Evolutionary conservation across 257 asterid genomes (phyloP).

Genomic region (Cinchona pubescens): DNA sequence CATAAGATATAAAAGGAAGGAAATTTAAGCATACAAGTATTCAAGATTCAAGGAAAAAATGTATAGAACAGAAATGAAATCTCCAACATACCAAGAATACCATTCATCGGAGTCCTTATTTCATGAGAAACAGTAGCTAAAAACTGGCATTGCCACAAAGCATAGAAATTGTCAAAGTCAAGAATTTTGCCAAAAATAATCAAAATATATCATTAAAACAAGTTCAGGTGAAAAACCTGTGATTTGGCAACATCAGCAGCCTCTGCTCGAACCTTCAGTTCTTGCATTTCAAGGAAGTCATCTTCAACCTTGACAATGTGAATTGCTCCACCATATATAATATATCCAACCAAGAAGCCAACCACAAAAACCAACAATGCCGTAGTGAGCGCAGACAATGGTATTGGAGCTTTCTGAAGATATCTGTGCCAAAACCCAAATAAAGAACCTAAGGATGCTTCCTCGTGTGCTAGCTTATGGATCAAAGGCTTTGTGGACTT

Average conservation of each 20-base stretch:
- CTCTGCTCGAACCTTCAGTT: conserved; percentile 75
- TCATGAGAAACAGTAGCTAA: conserved; percentile 96
- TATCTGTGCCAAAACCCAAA: conserved; percentile 44
- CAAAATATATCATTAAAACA: conserved; percentile 8
- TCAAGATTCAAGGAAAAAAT: not conserved
- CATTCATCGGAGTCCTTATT: conserved; percentile 97
- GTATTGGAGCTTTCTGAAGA: conserved; percentile 68
- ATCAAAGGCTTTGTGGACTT: conserved; percentile 19
- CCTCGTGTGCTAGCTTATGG: not conserved
- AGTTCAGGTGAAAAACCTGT: conserved; percentile 45
- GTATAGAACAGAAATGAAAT: not conserved
- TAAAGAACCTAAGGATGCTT: conserved; percentile 4
- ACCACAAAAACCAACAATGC: conserved; percentile 55
- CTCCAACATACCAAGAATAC: conserved; percentile 63
- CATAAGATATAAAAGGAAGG: not conserved
- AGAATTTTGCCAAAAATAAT: conserved; percentile 17
- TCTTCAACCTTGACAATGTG: conserved; percentile 81
- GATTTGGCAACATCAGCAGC: conserved; percentile 97
- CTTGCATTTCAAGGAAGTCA: conserved; percentile 70
- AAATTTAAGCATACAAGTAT: not conserved
- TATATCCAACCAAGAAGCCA: conserved; percentile 53
- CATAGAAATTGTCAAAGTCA: not conserved
- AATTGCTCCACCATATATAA: conserved; percentile 52
- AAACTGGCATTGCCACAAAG: conserved; percentile 50
- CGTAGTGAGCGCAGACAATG: conserved; percentile 57